Conservation (phyloP, 1,284 basidiomycete genomes). For the Mycosarcoma mackinlayi region DNA sequence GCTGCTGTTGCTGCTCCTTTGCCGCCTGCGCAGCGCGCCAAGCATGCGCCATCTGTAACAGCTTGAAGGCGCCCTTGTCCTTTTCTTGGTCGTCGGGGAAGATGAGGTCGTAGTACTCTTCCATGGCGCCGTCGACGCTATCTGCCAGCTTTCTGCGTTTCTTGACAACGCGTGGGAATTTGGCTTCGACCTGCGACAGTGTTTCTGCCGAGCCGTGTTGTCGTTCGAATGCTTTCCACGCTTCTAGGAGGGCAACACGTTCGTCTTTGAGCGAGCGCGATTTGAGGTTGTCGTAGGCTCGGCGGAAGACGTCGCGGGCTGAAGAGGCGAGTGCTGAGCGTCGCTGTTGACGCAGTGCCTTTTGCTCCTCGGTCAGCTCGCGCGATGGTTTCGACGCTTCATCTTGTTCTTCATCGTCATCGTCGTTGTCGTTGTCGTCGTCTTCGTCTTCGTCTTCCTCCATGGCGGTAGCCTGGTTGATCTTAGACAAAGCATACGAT, state of each 20-base stretch:
- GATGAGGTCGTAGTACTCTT: constrained; percentile 67
- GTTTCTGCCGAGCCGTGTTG: constrained; percentile 74
- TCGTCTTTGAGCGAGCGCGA: constrained; percentile 84
- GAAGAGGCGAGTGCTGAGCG: constrained; percentile 74
- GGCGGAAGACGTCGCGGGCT: constrained; percentile 82
- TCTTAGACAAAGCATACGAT: constrained; percentile 69
- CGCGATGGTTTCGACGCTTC: constrained; percentile 59
- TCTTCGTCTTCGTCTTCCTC: constrained; percentile 75
- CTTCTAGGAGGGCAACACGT: constrained; percentile 88
- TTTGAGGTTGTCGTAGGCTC: constrained; percentile 87
- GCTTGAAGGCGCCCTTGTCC: constrained; percentile 62
- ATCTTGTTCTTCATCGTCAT: constrained; percentile 68
- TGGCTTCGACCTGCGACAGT: constrained; percentile 82
- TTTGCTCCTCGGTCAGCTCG: constrained; percentile 42
- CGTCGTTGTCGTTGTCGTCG: constrained; percentile 78
- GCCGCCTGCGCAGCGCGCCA: constrained; percentile 56
- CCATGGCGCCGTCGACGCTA: constrained; percentile 51
- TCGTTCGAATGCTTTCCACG: constrained; percentile 92
- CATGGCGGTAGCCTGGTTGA: constrained; percentile 74
- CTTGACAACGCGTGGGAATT: constrained; percentile 91
- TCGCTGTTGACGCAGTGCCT: constrained; percentile 69
- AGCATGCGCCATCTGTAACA: constrained; percentile 63
- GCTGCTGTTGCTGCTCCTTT: constrained; percentile 15
- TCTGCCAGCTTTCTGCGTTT: constrained; percentile 68
- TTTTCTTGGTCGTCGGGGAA: constrained; percentile 67